Evolutionary conservation across 192 early-diverging fungal species (phyloP).

Genomic region (Funneliformis mosseae): DNA sequence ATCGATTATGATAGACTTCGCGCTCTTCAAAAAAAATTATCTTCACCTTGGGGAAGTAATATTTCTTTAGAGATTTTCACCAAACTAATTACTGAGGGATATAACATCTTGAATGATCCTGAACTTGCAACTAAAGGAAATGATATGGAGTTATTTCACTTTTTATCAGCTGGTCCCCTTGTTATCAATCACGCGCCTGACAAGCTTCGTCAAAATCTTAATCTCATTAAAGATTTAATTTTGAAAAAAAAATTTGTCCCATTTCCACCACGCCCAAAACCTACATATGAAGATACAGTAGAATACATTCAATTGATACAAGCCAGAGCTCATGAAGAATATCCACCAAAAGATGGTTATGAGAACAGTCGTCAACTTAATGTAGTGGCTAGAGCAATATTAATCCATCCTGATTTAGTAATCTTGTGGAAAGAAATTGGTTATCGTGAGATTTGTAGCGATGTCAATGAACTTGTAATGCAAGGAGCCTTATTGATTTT

Average conservation of each 20-base stretch:
- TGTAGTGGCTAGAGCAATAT: not conserved
- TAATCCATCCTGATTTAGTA: not conserved
- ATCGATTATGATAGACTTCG: not conserved
- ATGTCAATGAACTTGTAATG: slow-evolving; percentile 29
- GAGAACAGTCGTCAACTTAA: not conserved
- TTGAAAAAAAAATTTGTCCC: slow-evolving; percentile 3
- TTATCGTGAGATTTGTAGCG: slow-evolving; percentile 9
- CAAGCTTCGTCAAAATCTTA: not conserved
- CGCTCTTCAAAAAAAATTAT: no score
- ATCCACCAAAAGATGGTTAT: slow-evolving; percentile 17
- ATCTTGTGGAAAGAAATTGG: not conserved
- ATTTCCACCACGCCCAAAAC: slow-evolving; percentile 19
- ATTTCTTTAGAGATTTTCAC: not conserved
- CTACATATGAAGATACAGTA: not conserved
- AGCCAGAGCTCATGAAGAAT: not conserved
- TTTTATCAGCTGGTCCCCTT: not conserved
- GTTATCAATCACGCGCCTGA: not conserved
- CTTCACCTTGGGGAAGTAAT: not conserved
- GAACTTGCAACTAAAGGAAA: slow-evolving; percentile 2
- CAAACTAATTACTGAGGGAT: not conserved
- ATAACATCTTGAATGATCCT: not conserved
- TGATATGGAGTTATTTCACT: slow-evolving; percentile 26
- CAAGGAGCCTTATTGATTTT: slow-evolving; percentile 7
- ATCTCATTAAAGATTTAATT: not conserved
- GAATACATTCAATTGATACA: not conserved